These are phyloP conservation scores for Santalum album DNA, from an alignment of 164 flowering plant species.

Conservation along the genomic window DNA sequence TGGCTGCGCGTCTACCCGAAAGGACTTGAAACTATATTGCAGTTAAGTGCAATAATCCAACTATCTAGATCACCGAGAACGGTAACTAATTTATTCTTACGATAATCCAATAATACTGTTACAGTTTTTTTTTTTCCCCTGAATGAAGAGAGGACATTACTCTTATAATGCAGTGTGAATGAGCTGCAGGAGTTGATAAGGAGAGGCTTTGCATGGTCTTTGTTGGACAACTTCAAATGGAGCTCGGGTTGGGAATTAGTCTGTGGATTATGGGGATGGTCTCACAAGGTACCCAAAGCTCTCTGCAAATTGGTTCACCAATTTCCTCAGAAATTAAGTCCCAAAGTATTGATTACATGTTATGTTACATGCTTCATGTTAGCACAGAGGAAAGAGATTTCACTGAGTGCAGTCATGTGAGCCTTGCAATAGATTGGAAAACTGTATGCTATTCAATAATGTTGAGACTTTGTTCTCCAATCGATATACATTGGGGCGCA, in stretches of 20 bases:
- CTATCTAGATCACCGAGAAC: constrained; percentile 48
- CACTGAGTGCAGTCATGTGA: no score
- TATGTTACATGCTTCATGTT: no score
- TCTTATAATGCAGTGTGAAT: constrained; percentile 5
- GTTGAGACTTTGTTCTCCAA: no score
- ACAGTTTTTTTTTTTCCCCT: no score
- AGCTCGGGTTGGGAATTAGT: not conserved
- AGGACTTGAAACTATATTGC: constrained; percentile 32
- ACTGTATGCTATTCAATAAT: no score
- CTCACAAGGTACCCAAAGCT: not conserved
- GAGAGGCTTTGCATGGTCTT: not conserved
- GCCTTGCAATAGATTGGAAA: no score
- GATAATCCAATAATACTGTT: no score
- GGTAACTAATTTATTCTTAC: no score
- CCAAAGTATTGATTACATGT: no score
- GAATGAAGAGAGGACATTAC: not conserved
- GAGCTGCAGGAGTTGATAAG: not conserved
- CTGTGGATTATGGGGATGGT: not conserved
- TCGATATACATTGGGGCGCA: no score
- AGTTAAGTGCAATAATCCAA: constrained; percentile 35
- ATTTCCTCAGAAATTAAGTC: not conserved
- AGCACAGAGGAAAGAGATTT: no score
- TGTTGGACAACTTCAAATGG: not conserved
- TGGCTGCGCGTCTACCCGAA: constrained; percentile 39
- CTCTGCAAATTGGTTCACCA: not conserved